Conservation (phyloP, 805 yeast species). For the Clavispora santaluciae region DNA sequence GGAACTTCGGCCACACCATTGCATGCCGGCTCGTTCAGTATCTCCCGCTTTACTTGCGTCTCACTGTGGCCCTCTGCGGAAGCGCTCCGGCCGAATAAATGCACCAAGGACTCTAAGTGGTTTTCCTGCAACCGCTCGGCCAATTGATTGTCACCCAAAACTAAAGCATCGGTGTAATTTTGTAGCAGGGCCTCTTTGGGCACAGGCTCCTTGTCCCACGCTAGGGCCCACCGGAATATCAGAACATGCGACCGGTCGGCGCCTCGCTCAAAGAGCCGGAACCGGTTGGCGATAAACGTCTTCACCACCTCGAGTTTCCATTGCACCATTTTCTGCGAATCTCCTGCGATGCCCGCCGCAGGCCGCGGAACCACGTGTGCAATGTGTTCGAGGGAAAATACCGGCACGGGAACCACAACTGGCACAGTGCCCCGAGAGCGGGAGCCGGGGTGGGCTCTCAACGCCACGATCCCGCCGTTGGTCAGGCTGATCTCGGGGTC, state of each 20-base stretch:
- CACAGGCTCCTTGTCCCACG: slow-evolving; percentile 16
- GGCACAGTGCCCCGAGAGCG: slow-evolving; percentile 22
- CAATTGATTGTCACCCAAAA: slow-evolving; percentile 10
- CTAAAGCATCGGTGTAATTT: slow-evolving; percentile 18
- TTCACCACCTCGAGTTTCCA: slow-evolving; percentile 32
- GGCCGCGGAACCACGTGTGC: slow-evolving; percentile 20
- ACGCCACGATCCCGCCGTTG: slow-evolving; percentile 7
- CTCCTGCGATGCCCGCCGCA: no score
- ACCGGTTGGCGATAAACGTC: slow-evolving; percentile 26
- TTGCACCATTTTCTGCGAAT: no score
- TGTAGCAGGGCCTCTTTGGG: slow-evolving; percentile 12
- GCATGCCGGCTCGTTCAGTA: no score
- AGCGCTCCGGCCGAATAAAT: slow-evolving; percentile 3
- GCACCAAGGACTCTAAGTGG: slow-evolving; percentile 6
- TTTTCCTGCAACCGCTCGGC: slow-evolving; percentile 7
- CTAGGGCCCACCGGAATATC: slow-evolving; percentile 17
- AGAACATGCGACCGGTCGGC: neutral
- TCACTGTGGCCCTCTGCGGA: neutral
- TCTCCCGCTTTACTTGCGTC: neutral
- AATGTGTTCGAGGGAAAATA: slow-evolving; percentile 31
- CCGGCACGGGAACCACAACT: slow-evolving; percentile 31
- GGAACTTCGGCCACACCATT: no score
- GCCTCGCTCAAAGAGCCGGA: slow-evolving; percentile 15
- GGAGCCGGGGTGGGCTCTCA: slow-evolving; percentile 15
- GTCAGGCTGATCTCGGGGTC: slow-evolving; percentile 27